Evolutionary conservation across 2,329 filamentous ascomycete genomes (phyloP).

Genomic region (Teratosphaeria pseudoeucalypti): DNA sequence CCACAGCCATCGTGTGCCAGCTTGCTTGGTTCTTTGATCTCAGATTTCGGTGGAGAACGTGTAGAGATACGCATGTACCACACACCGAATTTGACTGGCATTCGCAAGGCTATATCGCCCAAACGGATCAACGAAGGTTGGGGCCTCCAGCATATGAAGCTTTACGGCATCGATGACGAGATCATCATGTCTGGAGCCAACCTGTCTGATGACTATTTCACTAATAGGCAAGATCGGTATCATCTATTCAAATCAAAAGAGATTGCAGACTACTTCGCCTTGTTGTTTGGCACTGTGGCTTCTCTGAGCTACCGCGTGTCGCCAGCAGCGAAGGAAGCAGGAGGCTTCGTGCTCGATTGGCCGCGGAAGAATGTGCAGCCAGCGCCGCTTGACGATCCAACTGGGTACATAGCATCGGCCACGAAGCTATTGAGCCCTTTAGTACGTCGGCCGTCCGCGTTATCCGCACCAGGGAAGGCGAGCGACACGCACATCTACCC

Average conservation of each 20-base stretch:
- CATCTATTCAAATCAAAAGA: constrained; percentile 75
- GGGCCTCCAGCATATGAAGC: constrained; percentile 98
- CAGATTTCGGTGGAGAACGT: constrained; percentile 70
- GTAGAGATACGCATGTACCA: constrained; percentile 97
- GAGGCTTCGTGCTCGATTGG: constrained; percentile 56
- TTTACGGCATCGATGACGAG: constrained; percentile 92
- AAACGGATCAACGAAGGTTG: constrained; percentile 94
- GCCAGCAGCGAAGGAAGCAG: constrained; percentile 40
- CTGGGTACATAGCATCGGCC: constrained; percentile 59
- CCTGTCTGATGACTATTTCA: constrained; percentile 88
- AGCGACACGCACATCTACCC: constrained; percentile 72
- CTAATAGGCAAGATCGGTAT: constrained; percentile 88
- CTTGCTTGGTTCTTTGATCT: constrained; percentile 69
- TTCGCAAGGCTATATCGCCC: constrained; percentile 74
- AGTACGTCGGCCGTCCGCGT: constrained; percentile 35
- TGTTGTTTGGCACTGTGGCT: constrained; percentile 65
- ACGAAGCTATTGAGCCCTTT: constrained; percentile 57
- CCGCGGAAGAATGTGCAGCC: constrained; percentile 62
- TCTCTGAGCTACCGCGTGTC: constrained; percentile 72
- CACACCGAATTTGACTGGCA: constrained; percentile 83
- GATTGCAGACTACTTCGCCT: constrained; percentile 72
- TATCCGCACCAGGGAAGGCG: constrained; percentile 18
- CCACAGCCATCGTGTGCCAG: constrained; percentile 81
- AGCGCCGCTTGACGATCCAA: constrained; percentile 60
- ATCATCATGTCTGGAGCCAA: constrained; percentile 95